These are phyloP conservation scores for Thuidium tamariscinum DNA, from an alignment of 225 moss, liverwort and hornwort species.

Conservation along the genomic window DNA sequence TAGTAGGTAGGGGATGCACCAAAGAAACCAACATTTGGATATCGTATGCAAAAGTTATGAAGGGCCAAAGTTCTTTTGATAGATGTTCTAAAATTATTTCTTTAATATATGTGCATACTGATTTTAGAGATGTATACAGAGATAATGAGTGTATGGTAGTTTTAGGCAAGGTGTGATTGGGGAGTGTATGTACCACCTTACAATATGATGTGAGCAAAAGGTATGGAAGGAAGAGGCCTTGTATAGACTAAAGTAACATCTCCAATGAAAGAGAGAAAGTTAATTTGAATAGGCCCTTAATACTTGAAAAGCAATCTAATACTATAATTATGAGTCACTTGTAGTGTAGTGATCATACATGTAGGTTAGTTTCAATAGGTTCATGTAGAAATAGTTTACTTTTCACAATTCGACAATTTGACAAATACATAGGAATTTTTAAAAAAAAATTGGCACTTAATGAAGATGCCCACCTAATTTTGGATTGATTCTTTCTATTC, in stretches of 20 bases:
- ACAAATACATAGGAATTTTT: too few species aligned
- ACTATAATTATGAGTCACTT: neutral
- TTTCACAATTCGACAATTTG: too few species aligned
- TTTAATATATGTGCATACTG: neutral
- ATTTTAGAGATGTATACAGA: neutral
- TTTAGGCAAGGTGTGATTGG: neutral
- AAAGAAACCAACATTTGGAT: neutral
- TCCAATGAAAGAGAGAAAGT: neutral
- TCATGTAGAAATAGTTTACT: too few species aligned
- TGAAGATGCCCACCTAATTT: too few species aligned
- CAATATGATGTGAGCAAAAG: neutral
- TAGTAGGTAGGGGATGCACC: neutral
- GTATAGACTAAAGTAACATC: neutral
- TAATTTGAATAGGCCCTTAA: too few species aligned
- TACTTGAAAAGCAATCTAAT: neutral
- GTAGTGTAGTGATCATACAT: fast-evolving
- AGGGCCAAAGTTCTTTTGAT: neutral
- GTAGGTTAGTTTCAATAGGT: too few species aligned
- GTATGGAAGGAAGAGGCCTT: neutral
- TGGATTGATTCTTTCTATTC: too few species aligned
- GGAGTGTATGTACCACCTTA: neutral
- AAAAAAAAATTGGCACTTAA: too few species aligned
- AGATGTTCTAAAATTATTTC: fast-evolving
- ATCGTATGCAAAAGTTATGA: neutral
- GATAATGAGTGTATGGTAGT: neutral